Conservation (phyloP, 371 early-diverging fungal genomes). For the Mortierella sp. region DNA sequence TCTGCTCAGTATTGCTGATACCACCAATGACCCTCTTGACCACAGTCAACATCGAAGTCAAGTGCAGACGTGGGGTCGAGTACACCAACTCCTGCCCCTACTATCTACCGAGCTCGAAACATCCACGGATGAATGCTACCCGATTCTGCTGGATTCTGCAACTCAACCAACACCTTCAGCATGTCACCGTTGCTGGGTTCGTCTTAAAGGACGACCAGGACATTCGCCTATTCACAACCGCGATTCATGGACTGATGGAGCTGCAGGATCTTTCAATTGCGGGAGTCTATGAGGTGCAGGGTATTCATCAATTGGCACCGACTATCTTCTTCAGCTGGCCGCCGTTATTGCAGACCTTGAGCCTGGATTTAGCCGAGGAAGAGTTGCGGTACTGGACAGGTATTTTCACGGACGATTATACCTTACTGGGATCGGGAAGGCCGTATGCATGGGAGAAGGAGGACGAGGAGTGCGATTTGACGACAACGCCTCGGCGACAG, state of each 20-base stretch:
- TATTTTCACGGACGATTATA: neutral
- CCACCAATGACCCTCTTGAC: neutral
- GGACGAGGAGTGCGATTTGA: neutral
- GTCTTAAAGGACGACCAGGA: neutral
- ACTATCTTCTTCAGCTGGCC: neutral
- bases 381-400: neutral
- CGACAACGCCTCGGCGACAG: neutral
- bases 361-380: neutral
- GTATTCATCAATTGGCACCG: neutral
- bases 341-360: neutral
- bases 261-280: neutral
- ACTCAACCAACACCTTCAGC: neutral
- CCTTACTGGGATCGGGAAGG: neutral
- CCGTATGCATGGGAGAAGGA: neutral
- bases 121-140: neutral
- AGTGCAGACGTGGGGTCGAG: neutral
- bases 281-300: neutral
- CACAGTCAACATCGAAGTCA: neutral
- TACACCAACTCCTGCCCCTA: neutral
- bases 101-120: neutral
- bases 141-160: neutral
- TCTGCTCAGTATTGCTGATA: neutral
- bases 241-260: neutral
- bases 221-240: neutral
- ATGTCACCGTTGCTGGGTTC: neutral